Evolutionary conservation across 23 red algal genomes (phyloP), one percentile per base, ranked within the genome.

Genomic region (Gracilariopsis chorda): DNA sequence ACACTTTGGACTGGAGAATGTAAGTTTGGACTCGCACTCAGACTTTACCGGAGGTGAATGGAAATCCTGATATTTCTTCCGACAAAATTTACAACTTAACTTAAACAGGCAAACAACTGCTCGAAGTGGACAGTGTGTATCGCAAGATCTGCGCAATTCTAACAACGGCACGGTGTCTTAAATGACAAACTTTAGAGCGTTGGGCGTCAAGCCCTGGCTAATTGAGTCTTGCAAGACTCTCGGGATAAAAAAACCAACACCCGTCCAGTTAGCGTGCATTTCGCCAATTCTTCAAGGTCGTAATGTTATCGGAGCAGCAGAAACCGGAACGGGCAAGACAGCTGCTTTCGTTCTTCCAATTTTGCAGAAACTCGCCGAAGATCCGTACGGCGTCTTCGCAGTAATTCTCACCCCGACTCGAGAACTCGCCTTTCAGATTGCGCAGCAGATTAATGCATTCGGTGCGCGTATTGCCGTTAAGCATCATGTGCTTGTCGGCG

Each of bases 361-460:
- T 20, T 52, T 98, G 49, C 83, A 95, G 37, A 32, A 34, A 29
- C 59, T 95, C 21, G 90, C 79, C 21, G 71, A 69, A 19, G 96
- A 98, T 53, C 92, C 92, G 37, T 70, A 56, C 76, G 92, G 81
- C 1, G 44, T 94, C 37, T 94, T 86, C 63, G 96, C 96, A 19
- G 23, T 98, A 7, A 61, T 98, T 8, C 74, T 98, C 73, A 98
- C 96, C 19, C 96, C 96, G 14, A 98, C 96, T 8, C 92, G 96
- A 33, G 96, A 98, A 88, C 92, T 98, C 9, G 96, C 96, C 0
- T 92, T 89, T 34, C 96, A 98, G 72, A 88, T 98, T 37, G 84
- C 89, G 16, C 88, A 98, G 48, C 80, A 88, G 44, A 65, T 93
- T 20, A 36, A 52, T 60, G 96, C 87, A 7, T 79, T 98, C 16